Evolutionary conservation across 1,284 basidiomycete species (phyloP).

Genomic region (Ceratobasidium sp.): DNA sequence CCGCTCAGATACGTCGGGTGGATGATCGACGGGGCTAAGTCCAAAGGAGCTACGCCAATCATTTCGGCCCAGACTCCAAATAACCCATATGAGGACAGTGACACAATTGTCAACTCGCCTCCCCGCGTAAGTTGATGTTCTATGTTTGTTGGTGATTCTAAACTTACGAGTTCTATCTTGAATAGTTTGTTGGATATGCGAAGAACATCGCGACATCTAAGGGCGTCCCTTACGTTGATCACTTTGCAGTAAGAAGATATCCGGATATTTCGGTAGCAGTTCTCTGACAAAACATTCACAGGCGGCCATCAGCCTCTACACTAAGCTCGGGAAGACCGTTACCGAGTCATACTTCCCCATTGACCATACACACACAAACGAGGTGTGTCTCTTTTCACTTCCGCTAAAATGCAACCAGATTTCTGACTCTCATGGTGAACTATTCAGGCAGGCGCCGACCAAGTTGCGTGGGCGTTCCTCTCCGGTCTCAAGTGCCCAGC

Average conservation of each 20-base stretch:
- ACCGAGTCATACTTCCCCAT: slow-evolving; percentile 63
- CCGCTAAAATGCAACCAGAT: background rate
- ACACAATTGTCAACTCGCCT: slow-evolving; percentile 56
- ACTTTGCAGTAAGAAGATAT: slow-evolving; percentile 53
- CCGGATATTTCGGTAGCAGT: background rate
- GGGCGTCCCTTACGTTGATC: slow-evolving; percentile 63
- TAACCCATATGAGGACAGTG: slow-evolving; percentile 61
- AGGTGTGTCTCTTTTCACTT: slow-evolving; percentile 40
- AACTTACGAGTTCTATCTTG: background rate
- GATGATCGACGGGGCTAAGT: slow-evolving; percentile 50
- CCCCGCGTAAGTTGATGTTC: slow-evolving; percentile 52
- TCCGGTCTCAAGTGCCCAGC: slow-evolving; percentile 43
- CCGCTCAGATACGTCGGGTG: slow-evolving; percentile 18
- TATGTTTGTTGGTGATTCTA: background rate
- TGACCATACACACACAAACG: slow-evolving; percentile 65
- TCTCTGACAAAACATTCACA: slow-evolving; percentile 48
- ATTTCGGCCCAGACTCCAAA: slow-evolving; percentile 66
- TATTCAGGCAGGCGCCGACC: slow-evolving; percentile 37
- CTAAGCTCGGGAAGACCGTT: slow-evolving; percentile 61
- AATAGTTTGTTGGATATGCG: slow-evolving; percentile 63
- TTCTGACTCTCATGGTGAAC: background rate
- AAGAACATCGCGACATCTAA: slow-evolving; percentile 60
- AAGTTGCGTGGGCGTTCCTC: slow-evolving; percentile 46
- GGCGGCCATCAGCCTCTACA: slow-evolving; percentile 62
- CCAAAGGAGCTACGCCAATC: slow-evolving; percentile 65